Percentiles rank a stretch among this genome's conserved stretches.
These are phyloP conservation scores for Candida verbasci DNA, from an alignment of 805 yeast genomes.

Conservation along the genomic window DNA sequence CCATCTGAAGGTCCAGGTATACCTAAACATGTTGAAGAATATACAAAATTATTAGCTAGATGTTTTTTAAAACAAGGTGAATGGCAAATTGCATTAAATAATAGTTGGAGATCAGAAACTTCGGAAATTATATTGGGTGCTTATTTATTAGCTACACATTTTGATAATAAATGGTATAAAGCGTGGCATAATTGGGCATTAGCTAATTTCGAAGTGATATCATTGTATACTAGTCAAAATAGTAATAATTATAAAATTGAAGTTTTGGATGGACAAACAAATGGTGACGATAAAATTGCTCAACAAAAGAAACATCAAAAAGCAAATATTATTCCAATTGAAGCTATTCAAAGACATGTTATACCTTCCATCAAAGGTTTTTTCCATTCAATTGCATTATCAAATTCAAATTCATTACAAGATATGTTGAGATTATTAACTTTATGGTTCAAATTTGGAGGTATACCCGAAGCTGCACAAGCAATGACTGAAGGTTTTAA, in stretches of 20 bases:
- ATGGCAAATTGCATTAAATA: slow-evolving; percentile 86
- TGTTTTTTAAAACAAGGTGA: slow-evolving; percentile 98
- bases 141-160: slow-evolving; percentile 88
- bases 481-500: slow-evolving; percentile 89
- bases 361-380: slow-evolving; percentile 95
- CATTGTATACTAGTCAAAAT: slow-evolving; percentile 43
- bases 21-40: slow-evolving; percentile 72
- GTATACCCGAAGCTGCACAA: slow-evolving; percentile 82
- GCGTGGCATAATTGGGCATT: slow-evolving; percentile 99
- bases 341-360: slow-evolving; percentile 77
- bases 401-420: slow-evolving; percentile 82
- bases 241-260: slow-evolving; percentile 11
- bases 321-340: slow-evolving; percentile 35
- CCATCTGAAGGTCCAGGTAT: slow-evolving; percentile 72
- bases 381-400: slow-evolving; percentile 88
- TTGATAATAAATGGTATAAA: slow-evolving; percentile 90
- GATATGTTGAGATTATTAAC: slow-evolving; percentile 88
- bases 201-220: slow-evolving; percentile 93
- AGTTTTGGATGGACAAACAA: slow-evolving; percentile 11
- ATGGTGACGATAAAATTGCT: slow-evolving; percentile 11
- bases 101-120: slow-evolving; percentile 71
- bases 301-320: slow-evolving; percentile 13
- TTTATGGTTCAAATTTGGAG: slow-evolving; percentile 95
- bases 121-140: slow-evolving; percentile 88
- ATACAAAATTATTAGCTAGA: slow-evolving; percentile 81